Evolutionary conservation across 495 filamentous ascomycete species (phyloP), one percentile per base, ranked within the genome.

Genomic region (Hypoxylon fragiforme): DNA sequence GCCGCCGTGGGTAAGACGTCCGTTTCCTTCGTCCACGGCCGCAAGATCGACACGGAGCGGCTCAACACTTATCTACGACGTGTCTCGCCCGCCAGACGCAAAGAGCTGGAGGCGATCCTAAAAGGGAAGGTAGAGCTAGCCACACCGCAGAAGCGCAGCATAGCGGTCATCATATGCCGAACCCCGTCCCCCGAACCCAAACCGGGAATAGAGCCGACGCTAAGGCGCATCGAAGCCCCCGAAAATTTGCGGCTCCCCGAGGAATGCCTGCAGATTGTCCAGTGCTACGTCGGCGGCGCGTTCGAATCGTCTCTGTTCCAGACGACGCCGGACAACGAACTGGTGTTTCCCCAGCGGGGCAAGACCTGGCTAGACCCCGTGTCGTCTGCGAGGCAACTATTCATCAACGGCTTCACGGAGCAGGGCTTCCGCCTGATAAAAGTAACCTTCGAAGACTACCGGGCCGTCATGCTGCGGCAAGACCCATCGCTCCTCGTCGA

Each of bases 11-110:
- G 59, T 15, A 62, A 62, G 16, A 67, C 73, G 51, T 70, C 75
- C 34, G 75, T 76, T 63, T 69, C 67, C 20, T 77, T 75, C 54
- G 72, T 77, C 18, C 69, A 73, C 50, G 74, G 75, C 52, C 71
- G 72, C 56, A 74, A 71, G 53, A 70, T 70, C 44, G 71, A 69
- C 31, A 60, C 69, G 43, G 59, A 61, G 38, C 56, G 63, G 38
- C 52, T 68, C 28, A 73, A 75, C 48, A 46, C 51, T 7, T 61
- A 61, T 12, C 46, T 55, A 1, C 51, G 51, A 8, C 57, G 57
- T 1, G 57, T 48, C 35, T 55, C 57, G 7, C 45, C 57, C 3
- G 21, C 51, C n/a, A 47, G 50, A 14, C 47, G 53, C 5, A 50
- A 53, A 34, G 53, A 54, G 26, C 38, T 57, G 0, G 28, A 44